Evolutionary conservation across 805 yeast genomes (phyloP), one percentile per base, ranked within the genome.

Genomic region (Candida tallmaniae): DNA sequence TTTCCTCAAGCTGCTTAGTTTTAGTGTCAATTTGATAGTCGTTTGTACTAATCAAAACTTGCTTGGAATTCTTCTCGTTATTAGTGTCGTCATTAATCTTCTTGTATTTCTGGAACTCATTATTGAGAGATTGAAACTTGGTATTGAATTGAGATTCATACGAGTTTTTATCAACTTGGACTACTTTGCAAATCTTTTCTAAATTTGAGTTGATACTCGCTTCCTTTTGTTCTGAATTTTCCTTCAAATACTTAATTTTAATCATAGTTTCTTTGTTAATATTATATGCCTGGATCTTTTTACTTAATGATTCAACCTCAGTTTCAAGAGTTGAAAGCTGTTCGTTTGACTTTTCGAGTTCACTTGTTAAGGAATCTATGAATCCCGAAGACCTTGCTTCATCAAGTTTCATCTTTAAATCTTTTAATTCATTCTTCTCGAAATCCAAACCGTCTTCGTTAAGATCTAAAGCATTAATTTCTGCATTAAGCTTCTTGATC

Each of bases 341-440:
- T 40, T 42, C 36, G 45, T 21, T 26, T 12, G 31, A 35, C 9
- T 10, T 1, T 2, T 33, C 34, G 12, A 43, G 40, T 11, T 43
- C 44, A 10, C 13, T 9, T 3, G 27, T 32, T 4, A 43, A 23
- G 2, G 26, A 34, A 4, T 23, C 13, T 2, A 38, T 21, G 18
- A 43, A 43, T 10, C 23, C 29, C n/a, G 41, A 11, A 5, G 29
- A 11, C 11, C 16, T 29, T 6, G 32, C 13, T 4, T 39, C 40
- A 0, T 51, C 43, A 22, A 74, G 52, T 29, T 67, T 65, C 1
- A 38, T 23, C 13, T 61, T 65, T 9, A 71, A 60, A 2, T 52
- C 50, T 2, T 53, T 55, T 18, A 84, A 53, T 3, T 63, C 62
- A 0, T 61, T 42, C 39, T 59, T 67, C 34, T 74, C 78, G 7